These are phyloP conservation scores for Lipomyces oligophaga DNA, from an alignment of 805 yeast genomes.

Conservation along the genomic window DNA sequence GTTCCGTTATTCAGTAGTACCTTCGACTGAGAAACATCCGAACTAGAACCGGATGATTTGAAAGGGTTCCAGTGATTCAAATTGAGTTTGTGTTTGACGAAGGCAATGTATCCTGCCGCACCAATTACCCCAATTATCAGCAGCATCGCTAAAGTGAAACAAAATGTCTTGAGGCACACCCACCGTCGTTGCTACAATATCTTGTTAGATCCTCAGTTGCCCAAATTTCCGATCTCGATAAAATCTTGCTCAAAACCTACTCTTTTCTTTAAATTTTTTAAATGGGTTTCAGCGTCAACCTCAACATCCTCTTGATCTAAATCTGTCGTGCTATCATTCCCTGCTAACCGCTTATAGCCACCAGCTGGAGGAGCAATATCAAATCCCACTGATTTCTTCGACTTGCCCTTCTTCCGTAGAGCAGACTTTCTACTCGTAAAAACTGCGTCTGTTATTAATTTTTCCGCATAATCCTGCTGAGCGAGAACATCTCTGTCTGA, in stretches of 20 bases:
- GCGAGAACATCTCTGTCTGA: constrained; percentile 13
- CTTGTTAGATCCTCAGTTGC: neutral
- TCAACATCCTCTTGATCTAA: constrained; percentile 20
- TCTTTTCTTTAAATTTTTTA: constrained; percentile 18
- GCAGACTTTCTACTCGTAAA: constrained; percentile 9
- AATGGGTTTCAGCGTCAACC: constrained; percentile 27
- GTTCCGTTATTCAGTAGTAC: constrained; percentile 55
- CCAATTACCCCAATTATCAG: constrained; percentile 15
- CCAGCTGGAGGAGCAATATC: constrained; percentile 7
- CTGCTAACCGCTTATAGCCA: constrained; percentile 7
- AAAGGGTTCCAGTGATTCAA: constrained; percentile 7
- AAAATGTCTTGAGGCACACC: constrained; percentile 8
- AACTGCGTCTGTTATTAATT: constrained; percentile 13
- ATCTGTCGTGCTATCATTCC: neutral
- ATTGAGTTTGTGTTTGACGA: constrained; percentile 14
- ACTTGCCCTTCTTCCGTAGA: constrained; percentile 8
- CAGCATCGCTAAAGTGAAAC: constrained; percentile 11
- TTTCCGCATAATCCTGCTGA: constrained; percentile 19
- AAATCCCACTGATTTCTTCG: constrained; percentile 10
- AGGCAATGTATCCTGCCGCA: constrained; percentile 18
- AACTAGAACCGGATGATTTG: constrained; percentile 1
- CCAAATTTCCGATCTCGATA: neutral
- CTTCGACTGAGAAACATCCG: constrained; percentile 3
- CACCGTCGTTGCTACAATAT: constrained; percentile 16
- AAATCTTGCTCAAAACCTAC: neutral